These are phyloP conservation scores for Metschnikowia lunata DNA, from an alignment of 805 yeast species.

Conservation along the genomic window DNA sequence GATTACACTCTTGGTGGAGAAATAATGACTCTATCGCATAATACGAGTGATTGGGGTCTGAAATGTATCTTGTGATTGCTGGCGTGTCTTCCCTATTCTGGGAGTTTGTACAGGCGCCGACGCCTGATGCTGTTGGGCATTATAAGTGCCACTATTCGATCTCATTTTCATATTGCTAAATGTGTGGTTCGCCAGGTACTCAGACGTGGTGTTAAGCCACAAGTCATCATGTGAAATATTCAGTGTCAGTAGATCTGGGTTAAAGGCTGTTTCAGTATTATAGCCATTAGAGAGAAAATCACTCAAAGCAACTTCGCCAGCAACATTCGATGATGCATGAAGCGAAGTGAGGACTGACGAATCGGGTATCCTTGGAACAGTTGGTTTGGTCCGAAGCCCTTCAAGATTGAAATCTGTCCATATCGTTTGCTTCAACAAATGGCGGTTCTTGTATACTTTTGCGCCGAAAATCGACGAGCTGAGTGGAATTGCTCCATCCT, in stretches of 20 bases:
- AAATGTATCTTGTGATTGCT: constrained; percentile 36
- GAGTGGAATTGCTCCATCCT: constrained; percentile 35
- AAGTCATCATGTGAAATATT: constrained; percentile 27
- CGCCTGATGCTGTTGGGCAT: constrained; percentile 4
- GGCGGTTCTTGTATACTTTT: constrained; percentile 33
- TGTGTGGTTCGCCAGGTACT: constrained; percentile 26
- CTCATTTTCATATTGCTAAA: constrained; percentile 20
- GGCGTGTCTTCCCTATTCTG: constrained; percentile 34
- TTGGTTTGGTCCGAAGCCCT: constrained; percentile 22
- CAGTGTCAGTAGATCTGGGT: constrained; percentile 26
- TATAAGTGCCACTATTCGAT: constrained; percentile 10
- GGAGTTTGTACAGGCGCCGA: constrained; percentile 34
- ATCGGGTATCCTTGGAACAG: constrained; percentile 20
- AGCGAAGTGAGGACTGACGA: constrained; percentile 30
- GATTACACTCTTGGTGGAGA: constrained; percentile 11
- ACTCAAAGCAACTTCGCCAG: constrained; percentile 23
- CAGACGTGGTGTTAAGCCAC: constrained; percentile 29
- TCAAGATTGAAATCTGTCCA: constrained; percentile 35
- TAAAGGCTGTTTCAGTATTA: constrained; percentile 13
- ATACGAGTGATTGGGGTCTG: constrained; percentile 42
- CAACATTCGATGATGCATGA: constrained; percentile 13
- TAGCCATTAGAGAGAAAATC: constrained; percentile 35
- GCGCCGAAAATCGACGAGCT: constrained; percentile 36
- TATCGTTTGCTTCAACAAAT: constrained; percentile 24
- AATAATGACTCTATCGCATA: constrained; percentile 17